Evolutionary conservation across 805 yeast species (phyloP), one percentile per base, ranked within the genome.

Genomic region (Suhomyces sp.): DNA sequence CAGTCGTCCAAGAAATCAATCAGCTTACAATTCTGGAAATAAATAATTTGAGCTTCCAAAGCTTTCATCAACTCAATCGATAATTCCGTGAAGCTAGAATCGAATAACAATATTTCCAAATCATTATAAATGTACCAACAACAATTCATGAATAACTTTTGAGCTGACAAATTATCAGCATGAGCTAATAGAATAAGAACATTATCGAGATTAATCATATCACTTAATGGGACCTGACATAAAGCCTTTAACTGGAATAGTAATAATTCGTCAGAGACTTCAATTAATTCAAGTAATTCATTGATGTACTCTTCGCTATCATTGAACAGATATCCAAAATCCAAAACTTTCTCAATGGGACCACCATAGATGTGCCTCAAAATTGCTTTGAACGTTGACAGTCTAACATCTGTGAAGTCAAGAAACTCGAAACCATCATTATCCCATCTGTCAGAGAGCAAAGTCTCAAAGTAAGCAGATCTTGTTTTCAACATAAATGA

Each of bases 121-220:
- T 90, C 89, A 57, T 81, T 77, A 57, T 80, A 83, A 10, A 89
- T 73, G 58, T 80, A 87, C 85, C 90, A 85, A 24, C 85, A 70
- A 62, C 96, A 82, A 50, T 82, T 79, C 48, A 77, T 74, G 54
- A 83, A 74, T 36, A 91, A 66, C 57, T 85, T 81, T 10, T 68
- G 64, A 6, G 90, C 87, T 19, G 77, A 67, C 46, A 78, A 69
- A 17, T 69, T 60, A 46, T 77, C 77, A 0, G 96, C 78, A 60
- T 84, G 84, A 10, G 77, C 69, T 12, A 88, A 61, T 12, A 90
- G 62, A 0, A 77, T 53, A 10, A 82, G 69, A 0, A 86, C 89
- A 60, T 87, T 88, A 17, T 86, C 88, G 9, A 83, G 68, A 22
- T 65, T 68, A 17, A 86, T 78, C 44, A 80, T 80, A 54, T 82